Evolutionary conservation across 2,329 filamentous ascomycete genomes (phyloP), one percentile per base, ranked within the genome.

Genomic region (Neonectria hederae): DNA sequence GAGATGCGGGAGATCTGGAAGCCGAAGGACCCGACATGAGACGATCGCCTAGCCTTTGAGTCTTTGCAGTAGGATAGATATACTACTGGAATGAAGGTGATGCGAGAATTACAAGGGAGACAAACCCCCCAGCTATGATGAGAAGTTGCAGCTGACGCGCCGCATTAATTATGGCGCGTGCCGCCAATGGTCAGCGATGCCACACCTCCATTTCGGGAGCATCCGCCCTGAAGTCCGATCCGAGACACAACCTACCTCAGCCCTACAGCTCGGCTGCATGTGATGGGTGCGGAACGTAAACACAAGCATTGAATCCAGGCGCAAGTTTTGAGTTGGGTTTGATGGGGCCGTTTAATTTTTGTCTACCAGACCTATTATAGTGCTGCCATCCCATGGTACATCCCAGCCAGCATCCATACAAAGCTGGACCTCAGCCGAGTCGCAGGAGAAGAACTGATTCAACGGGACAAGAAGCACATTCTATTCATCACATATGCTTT

Each of bases 401-500:
- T 30, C 46, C 46, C 26, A 32, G n/a, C 46, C n/a, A 49, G 26
- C 26, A 49, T 30, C 17, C 5, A 19, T 17, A 30, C 24, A 19
- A n/a, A 30, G 17, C 14, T 32, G 28, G 28, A 21, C 13, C 22
- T 5, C 1, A 51, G 9, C 9, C 3, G 2, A 13, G 10, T 32
- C 28, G 2, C 19, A 59, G 9, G 21, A 59, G 32, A 22, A 9
- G 26, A 22, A 10, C 48, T 51, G 21, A 38, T 22, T 43, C 54
- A 26, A 32, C 42, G 38, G 42, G 62, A 55, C 45, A 61, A 51
- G 45, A 59, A 56, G 65, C 62, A 65, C 54, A 42, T 57, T 67
- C 58, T 69, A 67, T 69, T 67, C 65, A 66, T 73, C 59, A 64
- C 57, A 62, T 53, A 66, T 71, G 70, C 70, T 72, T 74, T 69